Conservation (phyloP, 441 rosid genomes). For the Aleurites moluccanus region DNA sequence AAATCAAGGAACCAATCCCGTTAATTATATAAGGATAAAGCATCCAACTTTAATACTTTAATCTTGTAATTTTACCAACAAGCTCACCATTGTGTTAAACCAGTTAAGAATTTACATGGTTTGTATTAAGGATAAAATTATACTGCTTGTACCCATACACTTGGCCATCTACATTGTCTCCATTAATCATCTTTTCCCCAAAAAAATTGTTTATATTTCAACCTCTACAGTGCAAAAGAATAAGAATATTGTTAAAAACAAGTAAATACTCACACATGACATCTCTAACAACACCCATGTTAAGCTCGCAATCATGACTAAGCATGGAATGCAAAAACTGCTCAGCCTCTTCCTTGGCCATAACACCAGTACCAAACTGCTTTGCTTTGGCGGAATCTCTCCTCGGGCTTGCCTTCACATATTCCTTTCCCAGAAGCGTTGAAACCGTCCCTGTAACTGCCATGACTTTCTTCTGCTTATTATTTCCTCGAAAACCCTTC, state of each 20-base stretch:
- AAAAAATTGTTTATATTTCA: background rate
- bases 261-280: slow-evolving; percentile 60
- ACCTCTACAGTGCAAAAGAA: background rate
- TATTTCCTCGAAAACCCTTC: slow-evolving; percentile 31
- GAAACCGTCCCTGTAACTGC: slow-evolving; percentile 85
- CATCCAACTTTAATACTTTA: background rate
- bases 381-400: slow-evolving; percentile 32
- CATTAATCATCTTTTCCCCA: background rate
- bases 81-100: background rate
- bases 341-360: slow-evolving; percentile 56
- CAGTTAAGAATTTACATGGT: background rate
- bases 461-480: slow-evolving; percentile 56
- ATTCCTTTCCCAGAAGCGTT: slow-evolving; percentile 73
- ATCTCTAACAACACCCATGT: slow-evolving; percentile 78
- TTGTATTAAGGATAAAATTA: background rate
- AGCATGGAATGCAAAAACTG: slow-evolving; percentile 81
- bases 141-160: background rate
- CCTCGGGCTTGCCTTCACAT: slow-evolving; percentile 44
- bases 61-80: background rate
- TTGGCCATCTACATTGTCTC: background rate
- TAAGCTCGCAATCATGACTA: slow-evolving; percentile 65
- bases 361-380: slow-evolving; percentile 21
- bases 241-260: background rate
- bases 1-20: background rate
- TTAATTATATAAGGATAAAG: background rate